Conservation (phyloP, 306 rosid species). For the Cotoneaster glaucophyllus region DNA sequence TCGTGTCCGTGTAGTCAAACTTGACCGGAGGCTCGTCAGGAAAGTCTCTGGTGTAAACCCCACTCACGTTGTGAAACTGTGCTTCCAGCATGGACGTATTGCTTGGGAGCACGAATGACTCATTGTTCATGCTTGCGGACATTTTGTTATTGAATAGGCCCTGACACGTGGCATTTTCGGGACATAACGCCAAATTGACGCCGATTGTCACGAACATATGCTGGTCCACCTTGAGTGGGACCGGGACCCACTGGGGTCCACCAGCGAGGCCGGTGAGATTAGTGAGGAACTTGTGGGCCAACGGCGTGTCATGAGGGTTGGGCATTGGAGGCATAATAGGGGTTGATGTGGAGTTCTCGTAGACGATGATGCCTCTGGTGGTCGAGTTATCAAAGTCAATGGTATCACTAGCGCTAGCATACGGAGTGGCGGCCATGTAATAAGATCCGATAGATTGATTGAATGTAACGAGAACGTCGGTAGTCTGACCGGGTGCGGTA, state of each 20-base stretch:
- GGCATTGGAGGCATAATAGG: conserved; percentile 52
- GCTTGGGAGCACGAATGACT: conserved; percentile 45
- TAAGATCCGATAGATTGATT: conserved; percentile 40
- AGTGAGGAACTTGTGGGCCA: conserved; percentile 44
- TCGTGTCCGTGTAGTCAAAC: conserved; percentile 33
- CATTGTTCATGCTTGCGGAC: conserved; percentile 73
- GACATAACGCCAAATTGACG: conserved; percentile 20
- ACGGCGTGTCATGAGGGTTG: conserved; percentile 24
- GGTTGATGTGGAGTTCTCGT: conserved; percentile 1
- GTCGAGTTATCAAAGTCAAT: neutral
- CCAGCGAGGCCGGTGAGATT: conserved; percentile 27
- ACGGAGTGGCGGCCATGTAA: conserved; percentile 55
- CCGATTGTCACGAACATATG: conserved; percentile 53
- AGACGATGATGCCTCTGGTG: conserved; percentile 35
- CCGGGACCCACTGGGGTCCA: conserved; percentile 48
- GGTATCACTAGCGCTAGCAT: neutral
- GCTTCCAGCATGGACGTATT: conserved; percentile 47
- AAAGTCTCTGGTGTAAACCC: conserved; percentile 44
- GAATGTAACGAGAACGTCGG: conserved; percentile 39
- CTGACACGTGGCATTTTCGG: conserved; percentile 14
- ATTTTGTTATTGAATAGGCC: conserved; percentile 12
- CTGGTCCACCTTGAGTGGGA: conserved; percentile 41
- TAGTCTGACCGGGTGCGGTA: conserved; percentile 57
- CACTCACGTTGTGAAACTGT: neutral
- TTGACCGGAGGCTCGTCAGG: conserved; percentile 29